Conservation (phyloP, 768 basidiomycete genomes). For the Leccinum obscurum region DNA sequence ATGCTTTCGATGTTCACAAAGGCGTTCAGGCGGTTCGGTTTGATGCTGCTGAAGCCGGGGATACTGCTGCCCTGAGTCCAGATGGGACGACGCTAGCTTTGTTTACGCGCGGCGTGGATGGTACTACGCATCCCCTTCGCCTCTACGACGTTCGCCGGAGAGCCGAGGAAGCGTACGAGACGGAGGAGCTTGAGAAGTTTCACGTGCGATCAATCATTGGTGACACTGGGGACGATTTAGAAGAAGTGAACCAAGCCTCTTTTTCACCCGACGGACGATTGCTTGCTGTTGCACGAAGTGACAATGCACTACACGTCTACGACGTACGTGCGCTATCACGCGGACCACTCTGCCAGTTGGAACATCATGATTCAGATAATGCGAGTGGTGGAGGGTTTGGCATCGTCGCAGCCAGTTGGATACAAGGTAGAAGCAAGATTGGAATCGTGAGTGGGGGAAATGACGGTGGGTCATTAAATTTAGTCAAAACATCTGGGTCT, state of each 20-base stretch:
- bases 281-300: slow-evolving; percentile 58
- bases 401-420: slow-evolving; percentile 54
- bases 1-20: slow-evolving; percentile 45
- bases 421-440: slow-evolving; percentile 41
- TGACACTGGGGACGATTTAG: neutral
- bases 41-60: slow-evolving; percentile 52
- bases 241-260: slow-evolving; percentile 49
- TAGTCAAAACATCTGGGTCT: slow-evolving; percentile 1
- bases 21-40: slow-evolving; percentile 34
- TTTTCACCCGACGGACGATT: slow-evolving; percentile 65
- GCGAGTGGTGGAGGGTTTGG: slow-evolving; percentile 42
- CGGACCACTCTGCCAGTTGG: slow-evolving; percentile 48
- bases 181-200: slow-evolving; percentile 39
- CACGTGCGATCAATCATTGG: slow-evolving; percentile 2
- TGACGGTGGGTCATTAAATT: slow-evolving; percentile 49
- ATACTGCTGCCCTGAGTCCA: slow-evolving; percentile 47
- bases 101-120: slow-evolving; percentile 28
- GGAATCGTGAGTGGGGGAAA: slow-evolving; percentile 61
- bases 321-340: slow-evolving; percentile 54
- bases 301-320: slow-evolving; percentile 62
- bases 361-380: slow-evolving; percentile 42
- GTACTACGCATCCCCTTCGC: slow-evolving; percentile 38
- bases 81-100: slow-evolving; percentile 40
- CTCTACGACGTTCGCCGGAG: slow-evolving; percentile 52
- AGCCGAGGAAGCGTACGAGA: slow-evolving; percentile 26